These are phyloP conservation scores for Protea cynaroides DNA, from an alignment of 164 flowering plant species.

Conservation along the genomic window DNA sequence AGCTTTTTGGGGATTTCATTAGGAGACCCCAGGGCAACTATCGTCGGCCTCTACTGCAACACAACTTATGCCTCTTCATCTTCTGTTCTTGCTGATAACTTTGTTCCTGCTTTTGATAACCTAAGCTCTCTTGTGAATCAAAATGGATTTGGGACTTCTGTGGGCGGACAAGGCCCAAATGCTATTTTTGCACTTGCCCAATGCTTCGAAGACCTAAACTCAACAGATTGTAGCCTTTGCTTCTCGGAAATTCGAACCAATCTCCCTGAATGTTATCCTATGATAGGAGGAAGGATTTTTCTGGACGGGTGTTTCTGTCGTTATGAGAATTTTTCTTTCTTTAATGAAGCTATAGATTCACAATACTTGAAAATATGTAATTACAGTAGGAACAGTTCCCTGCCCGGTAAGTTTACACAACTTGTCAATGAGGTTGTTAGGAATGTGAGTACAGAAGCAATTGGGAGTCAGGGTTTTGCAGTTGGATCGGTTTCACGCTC, in stretches of 20 bases:
- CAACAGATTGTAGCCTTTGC: constrained; percentile 15
- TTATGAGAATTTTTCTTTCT: constrained; percentile 13
- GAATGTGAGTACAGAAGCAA: constrained; percentile 11
- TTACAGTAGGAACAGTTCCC: neutral
- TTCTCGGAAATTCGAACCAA: constrained; percentile 10
- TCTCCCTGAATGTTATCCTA: constrained; percentile 14
- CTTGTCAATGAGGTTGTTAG: neutral
- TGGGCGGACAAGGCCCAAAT: constrained; percentile 3
- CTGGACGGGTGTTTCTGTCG: constrained; percentile 18
- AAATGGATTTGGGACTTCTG: constrained; percentile 13
- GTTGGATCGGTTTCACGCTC: constrained; percentile 3
- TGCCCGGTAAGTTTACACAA: neutral
- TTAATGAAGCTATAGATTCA: neutral
- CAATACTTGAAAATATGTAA: constrained; percentile 5
- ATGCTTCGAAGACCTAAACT: constrained; percentile 12
- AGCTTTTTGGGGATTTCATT: neutral
- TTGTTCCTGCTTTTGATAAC: too few relatives aligned
- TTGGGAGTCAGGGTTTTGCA: constrained; percentile 7
- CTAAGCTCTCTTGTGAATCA: neutral
- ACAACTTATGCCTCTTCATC: constrained; percentile 6
- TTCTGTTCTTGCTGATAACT: neutral
- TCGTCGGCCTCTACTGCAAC: constrained; percentile 7
- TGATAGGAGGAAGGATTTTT: constrained; percentile 11
- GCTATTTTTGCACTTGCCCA: constrained; percentile 14
- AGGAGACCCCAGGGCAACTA: constrained; percentile 5